Evolutionary conservation across 2,329 filamentous ascomycete genomes (phyloP).

Genomic region (Aspergillus sp.): DNA sequence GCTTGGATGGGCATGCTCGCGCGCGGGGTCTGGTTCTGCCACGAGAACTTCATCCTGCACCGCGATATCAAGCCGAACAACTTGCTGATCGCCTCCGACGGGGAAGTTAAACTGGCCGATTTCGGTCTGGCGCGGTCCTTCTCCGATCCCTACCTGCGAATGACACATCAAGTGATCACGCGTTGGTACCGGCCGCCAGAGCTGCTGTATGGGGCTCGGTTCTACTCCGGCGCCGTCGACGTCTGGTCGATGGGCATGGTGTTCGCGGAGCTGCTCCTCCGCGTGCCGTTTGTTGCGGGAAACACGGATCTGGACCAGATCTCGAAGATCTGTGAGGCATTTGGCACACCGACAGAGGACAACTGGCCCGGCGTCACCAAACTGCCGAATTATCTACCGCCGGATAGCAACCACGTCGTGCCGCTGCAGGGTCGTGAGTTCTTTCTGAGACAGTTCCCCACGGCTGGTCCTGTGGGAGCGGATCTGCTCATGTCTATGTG

Average conservation of each 20-base stretch:
- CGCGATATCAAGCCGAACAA: conserved; percentile 99
- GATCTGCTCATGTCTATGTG: conserved; percentile 86
- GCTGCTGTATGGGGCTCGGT: conserved; percentile 82
- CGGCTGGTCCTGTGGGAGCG: conserved; percentile 76
- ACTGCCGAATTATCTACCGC: conserved; percentile 75
- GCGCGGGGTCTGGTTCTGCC: conserved; percentile 92
- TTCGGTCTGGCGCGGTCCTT: conserved; percentile 91
- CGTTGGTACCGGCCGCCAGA: conserved; percentile 96
- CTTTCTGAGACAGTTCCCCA: conserved; percentile 74
- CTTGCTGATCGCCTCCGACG: conserved; percentile 86
- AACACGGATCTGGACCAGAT: conserved; percentile 86
- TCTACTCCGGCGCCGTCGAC: conserved; percentile 89
- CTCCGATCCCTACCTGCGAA: conserved; percentile 79
- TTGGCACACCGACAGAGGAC: conserved; percentile 89
- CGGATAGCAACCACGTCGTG: conserved; percentile 55
- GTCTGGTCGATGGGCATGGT: conserved; percentile 92
- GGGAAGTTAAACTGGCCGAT: conserved; percentile 93
- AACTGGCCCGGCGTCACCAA: conserved; percentile 91
- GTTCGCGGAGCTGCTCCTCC: conserved; percentile 83
- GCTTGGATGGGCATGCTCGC: conserved; percentile 98
- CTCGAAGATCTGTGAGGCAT: conserved; percentile 73
- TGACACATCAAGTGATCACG: conserved; percentile 95
- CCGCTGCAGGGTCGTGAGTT: conserved; percentile 64
- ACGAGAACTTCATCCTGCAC: conserved; percentile 89
- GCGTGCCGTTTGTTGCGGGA: conserved; percentile 78